Evolutionary conservation across 345 rosid species (phyloP).

Genomic region (Streptanthus diversifolius): DNA sequence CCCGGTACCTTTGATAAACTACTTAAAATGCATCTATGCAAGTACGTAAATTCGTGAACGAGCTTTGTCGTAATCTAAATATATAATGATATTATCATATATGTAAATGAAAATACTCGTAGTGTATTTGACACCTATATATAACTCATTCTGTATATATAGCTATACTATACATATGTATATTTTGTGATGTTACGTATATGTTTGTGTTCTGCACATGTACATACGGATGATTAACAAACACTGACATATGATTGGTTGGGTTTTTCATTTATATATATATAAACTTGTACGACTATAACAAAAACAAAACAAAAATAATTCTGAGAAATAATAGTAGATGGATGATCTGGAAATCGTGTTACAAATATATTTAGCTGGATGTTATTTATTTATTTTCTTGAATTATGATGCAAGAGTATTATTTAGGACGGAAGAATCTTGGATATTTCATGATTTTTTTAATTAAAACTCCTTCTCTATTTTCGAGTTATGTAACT

Average conservation of each 20-base stretch:
- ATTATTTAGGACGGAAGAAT: slow-evolving; percentile 18
- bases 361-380: slow-evolving; percentile 17
- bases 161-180: too few species aligned
- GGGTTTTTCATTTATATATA: neutral
- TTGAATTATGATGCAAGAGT: slow-evolving; percentile 17
- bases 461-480: neutral
- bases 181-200: neutral
- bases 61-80: neutral
- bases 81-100: neutral
- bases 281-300: neutral
- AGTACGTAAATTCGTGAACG: neutral
- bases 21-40: neutral
- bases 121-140: neutral
- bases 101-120: neutral
- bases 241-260: slow-evolving; percentile 20
- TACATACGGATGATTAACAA: neutral
- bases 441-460: slow-evolving; percentile 10
- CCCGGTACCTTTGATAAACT: neutral
- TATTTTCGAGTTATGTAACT: neutral
- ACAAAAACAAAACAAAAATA: neutral
- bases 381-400: neutral
- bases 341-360: slow-evolving; percentile 22
- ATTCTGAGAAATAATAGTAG: slow-evolving; percentile 13
- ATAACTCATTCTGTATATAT: neutral
- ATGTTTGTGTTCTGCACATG: slow-evolving; percentile 1